These are phyloP conservation scores for Yarrowia osloensis DNA, from an alignment of 805 yeast genomes.

Conservation along the genomic window DNA sequence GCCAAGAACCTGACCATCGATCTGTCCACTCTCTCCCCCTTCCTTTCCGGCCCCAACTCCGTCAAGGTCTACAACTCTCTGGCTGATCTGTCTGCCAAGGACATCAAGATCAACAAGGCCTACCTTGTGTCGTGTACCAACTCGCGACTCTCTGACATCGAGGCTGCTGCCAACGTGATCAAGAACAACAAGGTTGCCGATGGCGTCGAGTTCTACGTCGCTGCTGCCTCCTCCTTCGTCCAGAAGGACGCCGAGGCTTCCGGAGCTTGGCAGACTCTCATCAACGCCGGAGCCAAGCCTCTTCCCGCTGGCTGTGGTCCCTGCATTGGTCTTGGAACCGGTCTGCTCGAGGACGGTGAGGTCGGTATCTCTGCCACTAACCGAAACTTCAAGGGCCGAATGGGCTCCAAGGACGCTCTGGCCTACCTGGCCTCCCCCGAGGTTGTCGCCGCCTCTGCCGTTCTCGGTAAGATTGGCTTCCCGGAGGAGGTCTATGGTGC, in stretches of 20 bases:
- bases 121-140: constrained; percentile 98
- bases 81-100: constrained; percentile 66
- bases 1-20: constrained; percentile 88
- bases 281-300: constrained; percentile 92
- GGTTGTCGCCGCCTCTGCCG: constrained; percentile 97
- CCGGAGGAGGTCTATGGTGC: constrained; percentile 80
- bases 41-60: constrained; percentile 94
- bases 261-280: constrained; percentile 89
- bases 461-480: constrained; percentile 89
- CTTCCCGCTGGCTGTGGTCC: constrained; percentile 99
- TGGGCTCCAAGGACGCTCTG: constrained; percentile 96
- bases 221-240: constrained; percentile 94
- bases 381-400: constrained; percentile 97
- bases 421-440: constrained; percentile 97
- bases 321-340: constrained; percentile 96
- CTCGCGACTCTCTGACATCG: constrained; percentile 87
- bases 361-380: constrained; percentile 98
- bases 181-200: constrained; percentile 79
- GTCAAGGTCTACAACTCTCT: constrained; percentile 87
- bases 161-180: constrained; percentile 90
- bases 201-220: constrained; percentile 93
- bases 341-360: constrained; percentile 90
- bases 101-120: constrained; percentile 86
- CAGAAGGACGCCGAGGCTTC: constrained; percentile 86
- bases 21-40: constrained; percentile 77